Conservation (phyloP, 345 rosid species). For the Pugionium dolabratum region DNA sequence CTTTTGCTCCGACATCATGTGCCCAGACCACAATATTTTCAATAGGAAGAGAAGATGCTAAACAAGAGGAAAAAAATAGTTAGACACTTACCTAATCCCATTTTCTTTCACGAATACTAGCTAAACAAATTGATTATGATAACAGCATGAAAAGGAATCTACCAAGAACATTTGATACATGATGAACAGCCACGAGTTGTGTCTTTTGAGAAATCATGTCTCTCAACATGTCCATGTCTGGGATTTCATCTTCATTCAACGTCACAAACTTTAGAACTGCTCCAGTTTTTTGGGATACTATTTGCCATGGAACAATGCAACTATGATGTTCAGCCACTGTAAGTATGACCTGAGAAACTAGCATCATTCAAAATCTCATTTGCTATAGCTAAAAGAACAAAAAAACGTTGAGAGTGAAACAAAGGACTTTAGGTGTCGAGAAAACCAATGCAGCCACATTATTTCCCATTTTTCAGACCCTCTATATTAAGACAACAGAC, state of each 20-base stretch:
- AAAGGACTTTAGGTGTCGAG: background rate
- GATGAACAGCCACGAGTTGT: conserved; percentile 79
- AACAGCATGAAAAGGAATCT: conserved; percentile 25
- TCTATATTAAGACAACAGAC: background rate
- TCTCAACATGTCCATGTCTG: conserved; percentile 55
- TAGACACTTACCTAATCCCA: conserved; percentile 2
- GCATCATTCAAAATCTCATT: conserved; percentile 29
- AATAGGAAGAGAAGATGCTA: conserved; percentile 80
- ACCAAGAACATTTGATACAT: conserved; percentile 90
- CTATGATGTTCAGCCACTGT: conserved; percentile 94
- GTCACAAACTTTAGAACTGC: conserved; percentile 66
- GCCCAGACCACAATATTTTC: conserved; percentile 73
- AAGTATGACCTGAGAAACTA: conserved; percentile 59
- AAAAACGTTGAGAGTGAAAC: background rate
- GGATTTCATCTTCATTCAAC: conserved; percentile 65
- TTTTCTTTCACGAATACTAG: conserved; percentile 2
- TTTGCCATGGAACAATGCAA: conserved; percentile 97
- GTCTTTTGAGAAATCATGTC: conserved; percentile 69
- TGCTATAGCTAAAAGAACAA: background rate
- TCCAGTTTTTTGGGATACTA: conserved; percentile 75
- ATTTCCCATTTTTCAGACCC: background rate
- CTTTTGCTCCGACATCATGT: conserved; percentile 72
- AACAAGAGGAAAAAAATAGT: conserved; percentile 10
- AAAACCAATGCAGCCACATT: conserved; percentile 7
- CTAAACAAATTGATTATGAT: background rate